Evolutionary conservation across 176 grass and related monocot species (phyloP), one percentile per base, ranked within the genome.

Genomic region (Tillandsia fasciculata): DNA sequence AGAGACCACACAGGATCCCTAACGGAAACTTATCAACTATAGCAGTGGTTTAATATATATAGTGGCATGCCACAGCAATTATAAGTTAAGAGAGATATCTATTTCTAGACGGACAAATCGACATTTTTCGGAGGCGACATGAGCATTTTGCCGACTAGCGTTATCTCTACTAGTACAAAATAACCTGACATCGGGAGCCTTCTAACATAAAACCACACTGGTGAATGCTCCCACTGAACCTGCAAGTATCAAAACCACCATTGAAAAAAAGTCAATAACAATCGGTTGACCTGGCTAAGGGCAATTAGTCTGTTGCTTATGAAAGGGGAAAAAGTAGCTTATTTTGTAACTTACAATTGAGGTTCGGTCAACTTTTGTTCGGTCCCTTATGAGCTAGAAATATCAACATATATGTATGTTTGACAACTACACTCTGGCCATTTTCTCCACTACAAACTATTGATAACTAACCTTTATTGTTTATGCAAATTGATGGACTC

Each of bases 161-260:
- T 20, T 20, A 61, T 20, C 56, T 9, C 10, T 8, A 18, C 5
- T 59, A 18, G 56, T 59, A 22, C 14, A 9, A 61, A 58, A 17
- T n/a, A 61, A 20, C 56, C 15, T 61, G 56, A 61, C 56, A 0
- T 42, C 12, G n/a, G 10, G 56, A 18, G 56, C 53, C 15, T 18
- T 20, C 56, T 23, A 61, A 20, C 56, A 61, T 18, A 61, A 23
- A 61, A 42, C 33, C 22, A 9, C 56, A 61, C 56, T 18, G 56
- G 8, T 23, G n/a, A 61, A 61, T 23, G 4, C 22, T 61, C 56
- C 56, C 15, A 18, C 8, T 23, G 56, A 61, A 61, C 56, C 56
- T 61, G 56, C 56, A 61, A 61, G 33, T 61, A 61, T 61, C 7
- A 61, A 20, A 61, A 61, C 56, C 56, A 61, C 56, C 56, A 23